Base-by-base conservation (phyloP, 129 eudicot species). In the Chrysanthemum lavandulifolium region DNA sequence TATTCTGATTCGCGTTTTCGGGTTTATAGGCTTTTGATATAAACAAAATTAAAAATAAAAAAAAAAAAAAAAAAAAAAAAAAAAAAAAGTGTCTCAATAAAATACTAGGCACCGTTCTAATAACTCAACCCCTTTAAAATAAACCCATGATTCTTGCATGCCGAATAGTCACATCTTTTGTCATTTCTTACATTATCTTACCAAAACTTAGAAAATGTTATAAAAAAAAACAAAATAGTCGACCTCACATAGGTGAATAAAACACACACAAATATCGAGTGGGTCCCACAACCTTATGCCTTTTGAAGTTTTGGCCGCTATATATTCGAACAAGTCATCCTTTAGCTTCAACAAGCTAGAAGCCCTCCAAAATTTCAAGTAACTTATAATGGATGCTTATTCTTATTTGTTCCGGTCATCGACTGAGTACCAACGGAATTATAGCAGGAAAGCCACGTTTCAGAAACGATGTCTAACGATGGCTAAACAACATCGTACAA, bases 401-500 rank as follows among this genome's bases (percentile, higher is more conserved):
- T 12, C 71, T 16, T 74, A 65, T 13, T 33, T 74, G n/a, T 18
- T 74, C 79, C 47, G 79, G 43, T 71, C 75, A 9, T 53, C 81
- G 27, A 40, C 83, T 4, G 71, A 53, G 8, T 82, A 72, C 70
- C 53, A 76, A 45, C 81, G 81, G 63, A 48, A 67, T 77, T 60
- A 51, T 27, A 66, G 71, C 60, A 78, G 91, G 77, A 79, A 78
- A 53, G 23, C 81, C 40, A 71, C 84, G 43, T 81, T 79, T 7
- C 72, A 78, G 29, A 81, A 72, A 67, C 79, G 86, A 56, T 84
- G 86, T 18, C 60, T 73, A 12, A 23, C 81, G 2, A 67, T 87
- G 61, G 84, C 77, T 31, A 87, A 84, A 75, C 88, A 81, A 65
- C 84, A 82, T 29, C 74, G 77, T 47, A 84, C 92, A 10, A 82